Evolutionary conservation across 768 basidiomycete genomes (phyloP).

Genomic region (Amylocystis lapponica): DNA sequence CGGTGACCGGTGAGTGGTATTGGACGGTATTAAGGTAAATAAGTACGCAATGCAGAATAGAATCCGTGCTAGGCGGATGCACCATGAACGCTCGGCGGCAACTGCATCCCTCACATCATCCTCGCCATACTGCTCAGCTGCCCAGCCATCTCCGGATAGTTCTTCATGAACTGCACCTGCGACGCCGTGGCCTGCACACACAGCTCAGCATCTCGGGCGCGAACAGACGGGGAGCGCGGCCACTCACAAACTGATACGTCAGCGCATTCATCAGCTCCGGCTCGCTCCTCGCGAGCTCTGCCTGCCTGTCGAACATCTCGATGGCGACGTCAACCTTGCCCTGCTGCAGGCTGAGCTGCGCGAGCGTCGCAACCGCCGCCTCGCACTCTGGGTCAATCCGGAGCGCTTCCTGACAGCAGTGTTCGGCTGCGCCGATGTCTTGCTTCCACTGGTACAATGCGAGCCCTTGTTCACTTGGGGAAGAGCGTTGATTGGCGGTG

Average conservation of each 20-base stretch:
- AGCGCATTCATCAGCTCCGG: conserved; percentile 76
- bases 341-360: conserved; percentile 89
- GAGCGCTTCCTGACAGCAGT: conserved; percentile 84
- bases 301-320: conserved; percentile 79
- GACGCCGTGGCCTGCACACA: conserved; percentile 62
- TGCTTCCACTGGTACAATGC: conserved; percentile 95
- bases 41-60: neutral
- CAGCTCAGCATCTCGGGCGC: neutral
- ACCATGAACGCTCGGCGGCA: neutral
- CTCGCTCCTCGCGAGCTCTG: conserved; percentile 84
- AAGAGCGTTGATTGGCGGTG: conserved; percentile 71
- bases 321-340: conserved; percentile 83
- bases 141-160: conserved; percentile 82
- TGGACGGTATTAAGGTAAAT: neutral
- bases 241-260: conserved; percentile 71
- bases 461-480: conserved; percentile 97
- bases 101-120: conserved; percentile 22
- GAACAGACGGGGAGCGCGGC: neutral
- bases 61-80: neutral
- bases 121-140: conserved; percentile 49
- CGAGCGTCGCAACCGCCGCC: conserved; percentile 92
- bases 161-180: conserved; percentile 77
- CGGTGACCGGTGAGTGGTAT: neutral
- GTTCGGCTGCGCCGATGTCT: conserved; percentile 76
- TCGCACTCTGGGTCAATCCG: conserved; percentile 90